A percentile compares a stretch with the other conserved stretches of the same genome.
Conservation (phyloP, 257 asterid genomes). For the Petrea volubilis region DNA sequence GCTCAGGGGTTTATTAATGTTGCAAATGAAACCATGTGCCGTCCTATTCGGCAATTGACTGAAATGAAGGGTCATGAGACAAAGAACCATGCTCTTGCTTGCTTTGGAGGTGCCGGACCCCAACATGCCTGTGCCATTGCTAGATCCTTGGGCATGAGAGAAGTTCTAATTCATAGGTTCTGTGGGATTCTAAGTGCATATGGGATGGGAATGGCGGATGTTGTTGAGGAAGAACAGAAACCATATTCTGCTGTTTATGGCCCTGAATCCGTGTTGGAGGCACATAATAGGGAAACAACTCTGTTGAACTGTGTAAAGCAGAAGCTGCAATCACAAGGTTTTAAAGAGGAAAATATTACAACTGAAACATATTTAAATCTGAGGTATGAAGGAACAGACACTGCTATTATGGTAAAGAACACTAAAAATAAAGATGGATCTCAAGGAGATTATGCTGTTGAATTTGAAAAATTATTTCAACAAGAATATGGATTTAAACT, state of each 20-base stretch:
- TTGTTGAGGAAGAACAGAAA: conserved; percentile 90
- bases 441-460: conserved; percentile 74
- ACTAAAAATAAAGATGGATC: conserved; percentile 54
- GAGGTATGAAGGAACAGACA: conserved; percentile 95
- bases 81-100: conserved; percentile 88
- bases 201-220: conserved; percentile 99
- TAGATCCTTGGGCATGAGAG: conserved; percentile 94
- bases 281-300: conserved; percentile 57
- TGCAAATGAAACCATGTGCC: conserved; percentile 97
- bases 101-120: conserved; percentile 99
- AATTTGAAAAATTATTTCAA: conserved; percentile 74
- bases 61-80: conserved; percentile 99
- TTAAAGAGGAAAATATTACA: conserved; percentile 63
- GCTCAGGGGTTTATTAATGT: conserved; percentile 90
- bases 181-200: conserved; percentile 97
- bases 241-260: conserved; percentile 84
- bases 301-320: conserved; percentile 57
- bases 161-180: conserved; percentile 80
- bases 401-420: conserved; percentile 85
- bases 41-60: conserved; percentile 90
- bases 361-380: conserved; percentile 80
- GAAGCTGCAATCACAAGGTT: conserved; percentile 79
- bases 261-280: conserved; percentile 71
- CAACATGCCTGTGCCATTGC: conserved; percentile 99
- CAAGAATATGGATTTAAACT: conserved; percentile 94